A percentile compares a stretch with the other conserved stretches of the same genome.
These are phyloP conservation scores for Fusarium fracticaudum DNA, from an alignment of 2,329 filamentous ascomycete genomes.

Conservation along the genomic window DNA sequence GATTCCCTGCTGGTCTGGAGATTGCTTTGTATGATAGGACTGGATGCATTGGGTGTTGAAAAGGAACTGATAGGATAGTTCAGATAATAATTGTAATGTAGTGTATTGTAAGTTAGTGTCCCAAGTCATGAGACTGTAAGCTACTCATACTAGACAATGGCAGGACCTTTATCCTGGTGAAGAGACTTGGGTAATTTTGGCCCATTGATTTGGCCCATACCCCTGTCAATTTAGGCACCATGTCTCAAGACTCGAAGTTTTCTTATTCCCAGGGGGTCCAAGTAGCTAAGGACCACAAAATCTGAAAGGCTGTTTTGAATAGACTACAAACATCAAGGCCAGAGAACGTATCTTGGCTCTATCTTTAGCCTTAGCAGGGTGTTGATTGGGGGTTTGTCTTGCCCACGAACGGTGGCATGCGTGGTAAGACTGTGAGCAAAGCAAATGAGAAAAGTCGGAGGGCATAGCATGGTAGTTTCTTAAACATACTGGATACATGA, in stretches of 20 bases:
- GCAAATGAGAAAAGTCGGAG: not conserved
- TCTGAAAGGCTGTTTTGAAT: too few relatives aligned
- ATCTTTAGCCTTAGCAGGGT: not conserved
- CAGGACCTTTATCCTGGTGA: not conserved
- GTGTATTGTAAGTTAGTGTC: too few relatives aligned
- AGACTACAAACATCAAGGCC: not conserved
- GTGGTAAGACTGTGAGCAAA: not conserved
- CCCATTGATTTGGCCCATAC: not conserved
- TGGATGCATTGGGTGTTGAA: not conserved
- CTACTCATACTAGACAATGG: not conserved
- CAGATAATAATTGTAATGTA: not conserved
- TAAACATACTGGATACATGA: rapidly evolving
- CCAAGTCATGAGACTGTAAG: not conserved
- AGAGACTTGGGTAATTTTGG: not conserved
- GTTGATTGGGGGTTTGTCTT: not conserved
- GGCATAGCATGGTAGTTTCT: not conserved
- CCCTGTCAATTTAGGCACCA: not conserved
- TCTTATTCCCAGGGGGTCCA: not conserved
- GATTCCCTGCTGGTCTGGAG: not conserved
- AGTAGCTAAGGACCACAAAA: not conserved
- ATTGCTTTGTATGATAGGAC: not conserved
- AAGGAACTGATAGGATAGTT: not conserved
- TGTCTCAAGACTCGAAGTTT: not conserved
- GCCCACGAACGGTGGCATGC: not conserved
- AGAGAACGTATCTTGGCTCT: rapidly evolving